phyloP scores from a whole-genome alignment of 129 eudicot genomes.

The Saussurea involucrata region DNA sequence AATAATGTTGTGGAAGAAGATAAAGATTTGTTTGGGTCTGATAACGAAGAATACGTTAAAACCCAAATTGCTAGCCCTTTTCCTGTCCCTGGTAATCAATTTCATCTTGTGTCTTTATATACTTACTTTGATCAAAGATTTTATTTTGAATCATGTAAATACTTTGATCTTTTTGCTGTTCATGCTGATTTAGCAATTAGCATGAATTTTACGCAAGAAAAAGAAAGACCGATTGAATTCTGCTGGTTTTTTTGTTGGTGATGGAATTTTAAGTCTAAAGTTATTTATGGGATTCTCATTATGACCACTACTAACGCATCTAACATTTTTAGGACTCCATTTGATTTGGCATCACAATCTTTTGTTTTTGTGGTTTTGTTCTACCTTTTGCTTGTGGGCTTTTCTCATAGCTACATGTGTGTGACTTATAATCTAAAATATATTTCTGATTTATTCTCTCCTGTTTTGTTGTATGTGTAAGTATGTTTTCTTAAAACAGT shows the following conservation, averaged over 20 bases:
- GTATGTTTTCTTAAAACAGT: not conserved
- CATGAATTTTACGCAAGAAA: constrained; percentile 24
- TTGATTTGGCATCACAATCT: not conserved
- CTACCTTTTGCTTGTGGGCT: not conserved
- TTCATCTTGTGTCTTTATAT: not conserved
- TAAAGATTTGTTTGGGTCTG: constrained; percentile 92
- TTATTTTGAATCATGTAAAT: not conserved
- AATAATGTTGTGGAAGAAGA: constrained; percentile 38
- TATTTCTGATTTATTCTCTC: not conserved
- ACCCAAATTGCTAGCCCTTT: constrained; percentile 64
- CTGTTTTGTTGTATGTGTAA: not conserved
- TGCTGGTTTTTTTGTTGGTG: constrained; percentile 7
- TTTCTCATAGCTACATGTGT: not conserved
- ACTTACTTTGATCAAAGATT: not conserved
- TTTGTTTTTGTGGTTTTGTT: not conserved
- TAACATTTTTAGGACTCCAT: not conserved
- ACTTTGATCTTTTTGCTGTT: not conserved
- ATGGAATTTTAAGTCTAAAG: not conserved
- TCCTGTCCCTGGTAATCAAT: constrained; percentile 80
- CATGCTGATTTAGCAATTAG: constrained; percentile 19
- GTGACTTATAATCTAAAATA: not conserved
- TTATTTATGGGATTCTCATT: not conserved
- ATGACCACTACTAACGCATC: not conserved
- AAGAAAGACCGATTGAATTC: not conserved
- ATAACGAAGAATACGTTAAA: constrained; percentile 82